A percentile compares a stretch with the other conserved stretches of the same genome.
Evolutionary conservation across 2,329 filamentous ascomycete genomes (phyloP).

Genomic region (Diaporthe caulivora): DNA sequence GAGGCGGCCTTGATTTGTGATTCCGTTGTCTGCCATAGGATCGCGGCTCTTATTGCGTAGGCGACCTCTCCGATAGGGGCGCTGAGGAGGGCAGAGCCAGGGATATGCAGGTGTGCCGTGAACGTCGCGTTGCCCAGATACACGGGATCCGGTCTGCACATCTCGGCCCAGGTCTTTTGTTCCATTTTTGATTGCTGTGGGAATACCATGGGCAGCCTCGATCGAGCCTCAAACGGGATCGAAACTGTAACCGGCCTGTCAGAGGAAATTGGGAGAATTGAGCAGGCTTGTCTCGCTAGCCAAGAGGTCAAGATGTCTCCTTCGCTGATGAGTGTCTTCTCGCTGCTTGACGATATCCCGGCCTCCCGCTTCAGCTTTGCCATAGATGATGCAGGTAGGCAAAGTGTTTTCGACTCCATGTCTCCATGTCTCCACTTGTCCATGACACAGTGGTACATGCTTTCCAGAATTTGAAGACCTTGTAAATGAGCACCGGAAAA

Average conservation of each 20-base stretch:
- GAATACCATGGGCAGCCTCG: constrained; percentile 11
- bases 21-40: constrained; percentile 5
- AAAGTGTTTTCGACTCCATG: constrained; percentile 4
- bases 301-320: background rate
- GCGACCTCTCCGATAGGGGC: constrained; percentile 14
- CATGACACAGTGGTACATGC: background rate
- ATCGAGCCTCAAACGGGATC: constrained; percentile 10
- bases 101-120: constrained; percentile 13
- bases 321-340: background rate
- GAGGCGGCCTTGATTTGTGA: constrained; percentile 17
- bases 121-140: constrained; percentile 13
- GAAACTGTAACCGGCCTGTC: background rate
- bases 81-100: background rate
- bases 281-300: constrained; percentile 17
- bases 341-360: background rate
- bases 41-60: background rate
- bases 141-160: background rate
- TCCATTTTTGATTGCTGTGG: background rate
- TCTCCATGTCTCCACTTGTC: constrained; percentile 18
- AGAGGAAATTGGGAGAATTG: constrained; percentile 7
- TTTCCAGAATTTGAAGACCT: constrained; percentile 3
- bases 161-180: constrained; percentile 14
- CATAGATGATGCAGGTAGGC: background rate
- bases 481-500: constrained; percentile 11
- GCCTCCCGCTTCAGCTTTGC: constrained; percentile 8